Evolutionary conservation across 2,329 filamentous ascomycete species (phyloP).

Genomic region (Cryoendolithus antarcticus): DNA sequence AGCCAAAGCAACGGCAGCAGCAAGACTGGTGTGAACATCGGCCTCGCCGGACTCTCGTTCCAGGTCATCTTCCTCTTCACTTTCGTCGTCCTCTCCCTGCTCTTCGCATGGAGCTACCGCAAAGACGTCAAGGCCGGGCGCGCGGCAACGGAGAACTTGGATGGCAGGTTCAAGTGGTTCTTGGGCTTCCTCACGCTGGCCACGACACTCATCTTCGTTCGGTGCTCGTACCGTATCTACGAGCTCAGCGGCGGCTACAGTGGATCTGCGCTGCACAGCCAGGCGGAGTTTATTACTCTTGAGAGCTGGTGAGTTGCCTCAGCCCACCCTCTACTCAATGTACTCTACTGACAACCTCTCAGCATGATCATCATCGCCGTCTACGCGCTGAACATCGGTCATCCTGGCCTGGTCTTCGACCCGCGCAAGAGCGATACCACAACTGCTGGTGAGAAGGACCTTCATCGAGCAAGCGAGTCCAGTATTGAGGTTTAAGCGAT

Average conservation of each 20-base stretch:
- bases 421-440: neutral
- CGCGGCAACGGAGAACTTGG: neutral
- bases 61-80: conserved; percentile 46
- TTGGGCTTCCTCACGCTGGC: conserved; percentile 41
- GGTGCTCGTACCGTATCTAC: conserved; percentile 51
- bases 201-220: conserved; percentile 49
- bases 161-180: conserved; percentile 39
- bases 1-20: conserved; percentile 15
- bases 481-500: too few relatives aligned
- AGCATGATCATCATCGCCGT: conserved; percentile 3
- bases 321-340: too few relatives aligned
- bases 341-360: neutral
- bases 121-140: neutral
- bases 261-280: conserved; percentile 33
- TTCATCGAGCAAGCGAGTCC: too few relatives aligned
- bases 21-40: conserved; percentile 44
- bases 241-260: conserved; percentile 52
- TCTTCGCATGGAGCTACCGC: conserved; percentile 2
- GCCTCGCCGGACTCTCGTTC: conserved; percentile 52
- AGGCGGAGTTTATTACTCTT: conserved; percentile 9
- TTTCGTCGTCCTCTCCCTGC: conserved; percentile 32
- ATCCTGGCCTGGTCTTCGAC: conserved; percentile 3
- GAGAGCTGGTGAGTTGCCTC: conserved; percentile 18
- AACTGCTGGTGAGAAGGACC: too few relatives aligned
- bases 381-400: conserved; percentile 3